Evolutionary conservation across 495 filamentous ascomycete species (phyloP).

Genomic region (Umbilicaria muhlenbergii): DNA sequence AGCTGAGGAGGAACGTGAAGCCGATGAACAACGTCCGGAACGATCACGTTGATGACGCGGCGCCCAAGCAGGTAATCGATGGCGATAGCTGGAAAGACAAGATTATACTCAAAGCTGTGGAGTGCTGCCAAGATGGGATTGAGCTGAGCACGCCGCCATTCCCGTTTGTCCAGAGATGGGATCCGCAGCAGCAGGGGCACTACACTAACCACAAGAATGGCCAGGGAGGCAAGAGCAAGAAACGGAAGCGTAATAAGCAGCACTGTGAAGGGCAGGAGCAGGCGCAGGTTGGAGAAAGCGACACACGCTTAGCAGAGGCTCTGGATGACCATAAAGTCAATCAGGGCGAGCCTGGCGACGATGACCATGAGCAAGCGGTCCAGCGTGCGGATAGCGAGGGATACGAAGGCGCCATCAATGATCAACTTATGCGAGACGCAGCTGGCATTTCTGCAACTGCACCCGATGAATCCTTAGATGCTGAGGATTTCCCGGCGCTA

Average conservation of each 20-base stretch:
- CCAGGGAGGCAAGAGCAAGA: conserved; percentile 35
- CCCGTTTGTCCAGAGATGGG: conserved; percentile 83
- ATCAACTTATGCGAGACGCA: conserved; percentile 19
- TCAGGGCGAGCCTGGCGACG: conserved; percentile 5
- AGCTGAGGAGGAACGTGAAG: conserved; percentile 25
- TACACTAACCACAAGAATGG: conserved; percentile 24
- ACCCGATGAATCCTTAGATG: conserved; percentile 19
- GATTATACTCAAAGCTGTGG: conserved; percentile 57
- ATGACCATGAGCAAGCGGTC: no score
- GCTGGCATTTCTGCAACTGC: conserved; percentile 12
- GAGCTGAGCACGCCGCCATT: conserved; percentile 68
- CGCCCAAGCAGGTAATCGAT: conserved; percentile 12
- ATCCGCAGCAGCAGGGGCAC: conserved; percentile 46
- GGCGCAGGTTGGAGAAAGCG: no score
- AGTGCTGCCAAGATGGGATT: conserved; percentile 65
- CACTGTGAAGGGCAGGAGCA: conserved; percentile 8
- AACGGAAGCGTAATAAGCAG: conserved; percentile 29
- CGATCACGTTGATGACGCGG: conserved; percentile 9
- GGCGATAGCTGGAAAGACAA: conserved; percentile 54
- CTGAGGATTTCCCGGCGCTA: conserved; percentile 49
- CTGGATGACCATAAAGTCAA: conserved; percentile 8
- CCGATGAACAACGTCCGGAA: conserved; percentile 12
- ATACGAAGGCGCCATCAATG: conserved; percentile 4
- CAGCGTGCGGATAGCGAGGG: conserved; percentile 7
- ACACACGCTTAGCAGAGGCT: not conserved